These are phyloP conservation scores for Sporisorium exsertum DNA, from an alignment of 1,284 basidiomycete species.

Conservation along the genomic window DNA sequence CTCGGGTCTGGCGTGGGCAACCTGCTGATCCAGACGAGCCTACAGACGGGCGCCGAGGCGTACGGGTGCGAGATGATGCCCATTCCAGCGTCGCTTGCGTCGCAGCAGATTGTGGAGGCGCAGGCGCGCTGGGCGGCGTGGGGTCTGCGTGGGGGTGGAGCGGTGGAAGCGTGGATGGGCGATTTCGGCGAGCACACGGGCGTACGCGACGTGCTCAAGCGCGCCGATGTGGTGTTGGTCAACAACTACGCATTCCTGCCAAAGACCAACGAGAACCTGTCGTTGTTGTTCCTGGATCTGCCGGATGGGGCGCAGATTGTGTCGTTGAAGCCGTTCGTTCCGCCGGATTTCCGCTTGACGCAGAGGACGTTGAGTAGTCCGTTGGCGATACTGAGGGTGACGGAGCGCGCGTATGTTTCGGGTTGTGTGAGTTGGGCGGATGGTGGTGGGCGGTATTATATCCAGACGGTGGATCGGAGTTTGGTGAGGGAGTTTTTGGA, in stretches of 20 bases:
- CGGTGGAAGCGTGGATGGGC: slow-evolving; percentile 71
- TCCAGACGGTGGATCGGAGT: slow-evolving; percentile 58
- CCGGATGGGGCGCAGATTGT: slow-evolving; percentile 73
- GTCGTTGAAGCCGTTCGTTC: slow-evolving; percentile 73
- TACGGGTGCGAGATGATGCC: slow-evolving; percentile 74
- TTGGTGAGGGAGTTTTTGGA: slow-evolving; percentile 44
- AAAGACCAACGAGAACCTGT: slow-evolving; percentile 72
- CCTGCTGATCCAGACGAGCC: slow-evolving; percentile 72
- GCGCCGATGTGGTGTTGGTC: slow-evolving; percentile 74
- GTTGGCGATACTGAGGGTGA: slow-evolving; percentile 63
- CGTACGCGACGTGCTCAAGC: slow-evolving; percentile 67
- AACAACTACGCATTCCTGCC: slow-evolving; percentile 73
- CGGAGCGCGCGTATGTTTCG: slow-evolving; percentile 53
- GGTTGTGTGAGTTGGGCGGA: slow-evolving; percentile 67
- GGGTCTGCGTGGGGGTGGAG: slow-evolving; percentile 70
- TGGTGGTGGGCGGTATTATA: slow-evolving; percentile 65
- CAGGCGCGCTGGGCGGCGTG: slow-evolving; percentile 72
- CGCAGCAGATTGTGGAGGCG: slow-evolving; percentile 72
- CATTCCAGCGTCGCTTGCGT: slow-evolving; percentile 71
- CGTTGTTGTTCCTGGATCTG: slow-evolving; percentile 74
- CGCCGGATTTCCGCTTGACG: slow-evolving; percentile 72
- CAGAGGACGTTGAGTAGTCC: slow-evolving; percentile 67
- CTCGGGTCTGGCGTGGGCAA: slow-evolving; percentile 75
- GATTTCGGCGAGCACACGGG: slow-evolving; percentile 72
- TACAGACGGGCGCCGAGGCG: slow-evolving; percentile 72